Evolutionary conservation across 2,329 filamentous ascomycete genomes (phyloP).

Genomic region (Colletotrichum echinochloae): DNA sequence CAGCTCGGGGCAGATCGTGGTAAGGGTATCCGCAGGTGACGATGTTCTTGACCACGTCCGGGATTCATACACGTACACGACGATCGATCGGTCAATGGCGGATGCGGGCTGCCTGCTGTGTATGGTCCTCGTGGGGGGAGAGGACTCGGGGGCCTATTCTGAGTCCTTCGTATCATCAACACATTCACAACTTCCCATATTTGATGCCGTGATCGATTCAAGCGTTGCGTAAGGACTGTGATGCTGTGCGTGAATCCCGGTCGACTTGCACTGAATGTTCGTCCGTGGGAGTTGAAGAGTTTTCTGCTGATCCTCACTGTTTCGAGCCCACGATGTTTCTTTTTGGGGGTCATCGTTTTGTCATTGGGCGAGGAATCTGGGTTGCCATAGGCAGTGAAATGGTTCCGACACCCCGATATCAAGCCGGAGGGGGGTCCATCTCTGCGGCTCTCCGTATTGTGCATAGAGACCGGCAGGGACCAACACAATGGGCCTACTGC

Average conservation of each 20-base stretch:
- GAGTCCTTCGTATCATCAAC: background rate
- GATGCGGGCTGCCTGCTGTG: background rate
- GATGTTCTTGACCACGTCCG: background rate
- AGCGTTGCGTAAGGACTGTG: background rate
- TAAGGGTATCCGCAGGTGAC: background rate
- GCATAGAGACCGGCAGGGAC: background rate
- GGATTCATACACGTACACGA: background rate
- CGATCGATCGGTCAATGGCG: background rate
- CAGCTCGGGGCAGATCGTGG: background rate
- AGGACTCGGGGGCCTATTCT: background rate
- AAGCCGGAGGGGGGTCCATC: too few relatives aligned
- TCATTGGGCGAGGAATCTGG: background rate
- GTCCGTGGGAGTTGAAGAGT: too few relatives aligned
- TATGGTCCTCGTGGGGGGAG: background rate
- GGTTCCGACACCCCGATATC: too few relatives aligned
- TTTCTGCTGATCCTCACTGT: too few relatives aligned
- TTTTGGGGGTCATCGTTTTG: background rate
- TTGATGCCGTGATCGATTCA: background rate
- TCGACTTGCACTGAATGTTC: background rate
- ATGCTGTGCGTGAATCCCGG: background rate
- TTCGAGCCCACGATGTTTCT: too few relatives aligned
- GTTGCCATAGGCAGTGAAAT: background rate
- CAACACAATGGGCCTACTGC: background rate
- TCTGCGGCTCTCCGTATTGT: background rate
- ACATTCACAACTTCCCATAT: background rate